Percentiles rank a stretch among this genome's conserved stretches.
Conservation (phyloP, 352 stramenopile genomes). For the Saprolegnia diclina region DNA sequence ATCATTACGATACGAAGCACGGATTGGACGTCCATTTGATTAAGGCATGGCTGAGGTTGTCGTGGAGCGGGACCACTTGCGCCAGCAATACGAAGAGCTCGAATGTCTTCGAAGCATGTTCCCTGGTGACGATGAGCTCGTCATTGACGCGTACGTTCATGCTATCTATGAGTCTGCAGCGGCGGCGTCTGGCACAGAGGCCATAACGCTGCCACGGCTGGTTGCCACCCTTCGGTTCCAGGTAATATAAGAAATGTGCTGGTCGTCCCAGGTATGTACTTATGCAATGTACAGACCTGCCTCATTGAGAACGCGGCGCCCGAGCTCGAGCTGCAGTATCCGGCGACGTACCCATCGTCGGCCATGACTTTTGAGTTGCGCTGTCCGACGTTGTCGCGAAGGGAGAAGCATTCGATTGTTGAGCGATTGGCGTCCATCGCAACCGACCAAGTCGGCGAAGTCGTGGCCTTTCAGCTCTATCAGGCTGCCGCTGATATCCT, state of each 20-base stretch:
- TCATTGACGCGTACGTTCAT: constrained; percentile 33
- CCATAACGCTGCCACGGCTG: constrained; percentile 9
- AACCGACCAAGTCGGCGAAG: constrained; percentile 35
- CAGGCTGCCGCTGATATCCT: constrained; percentile 56
- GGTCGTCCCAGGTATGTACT: too few species aligned
- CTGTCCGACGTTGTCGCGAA: constrained; percentile 43
- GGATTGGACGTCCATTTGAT: not conserved
- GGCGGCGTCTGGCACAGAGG: not conserved
- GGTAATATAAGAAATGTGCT: too few species aligned
- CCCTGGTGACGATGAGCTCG: constrained; percentile 38
- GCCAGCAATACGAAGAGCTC: constrained; percentile 61
- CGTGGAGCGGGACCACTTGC: not conserved
- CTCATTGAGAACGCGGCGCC: constrained; percentile 30
- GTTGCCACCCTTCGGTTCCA: constrained; percentile 43
- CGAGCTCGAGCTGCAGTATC: constrained; percentile 45
- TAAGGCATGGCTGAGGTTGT: not conserved
- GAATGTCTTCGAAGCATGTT: constrained; percentile 79
- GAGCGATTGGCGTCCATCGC: constrained; percentile 35
- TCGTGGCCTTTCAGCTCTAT: constrained; percentile 56
- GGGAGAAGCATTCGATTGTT: constrained; percentile 39
- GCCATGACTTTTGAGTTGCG: constrained; percentile 40
- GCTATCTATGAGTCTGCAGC: constrained; percentile 31
- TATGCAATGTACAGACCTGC: constrained; percentile 8
- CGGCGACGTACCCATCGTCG: constrained; percentile 36
- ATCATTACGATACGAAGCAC: not conserved